Percentiles rank a stretch among this genome's conserved stretches.
phyloP scores from a whole-genome alignment of 2,329 filamentous ascomycete genomes.

The Iodosphaeria phyllophila region DNA sequence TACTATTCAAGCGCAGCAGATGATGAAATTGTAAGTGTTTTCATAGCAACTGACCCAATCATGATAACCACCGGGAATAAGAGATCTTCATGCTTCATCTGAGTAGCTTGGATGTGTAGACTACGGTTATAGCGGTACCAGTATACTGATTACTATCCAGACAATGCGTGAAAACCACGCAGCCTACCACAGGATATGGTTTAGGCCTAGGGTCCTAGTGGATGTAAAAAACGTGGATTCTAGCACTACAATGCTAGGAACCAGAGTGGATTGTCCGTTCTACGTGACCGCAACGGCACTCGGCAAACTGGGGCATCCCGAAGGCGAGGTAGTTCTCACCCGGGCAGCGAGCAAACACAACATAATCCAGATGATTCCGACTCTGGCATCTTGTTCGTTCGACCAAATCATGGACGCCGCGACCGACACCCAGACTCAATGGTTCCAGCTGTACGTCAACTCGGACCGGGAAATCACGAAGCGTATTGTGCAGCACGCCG shows the following conservation, averaged over 20 bases:
- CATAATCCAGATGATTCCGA: constrained; percentile 97
- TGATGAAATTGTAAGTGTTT: constrained; percentile 68
- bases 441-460: constrained; percentile 96
- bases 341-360: constrained; percentile 69
- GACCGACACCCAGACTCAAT: constrained; percentile 68
- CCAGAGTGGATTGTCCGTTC: constrained; percentile 69
- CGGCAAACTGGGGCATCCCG: constrained; percentile 82
- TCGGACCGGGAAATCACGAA: constrained; percentile 83
- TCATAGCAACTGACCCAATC: no score
- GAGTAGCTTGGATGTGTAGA: constrained; percentile 1
- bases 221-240: constrained; percentile 80
- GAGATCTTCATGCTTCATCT: neutral
- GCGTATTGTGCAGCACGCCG: constrained; percentile 79
- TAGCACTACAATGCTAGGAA: constrained; percentile 84
- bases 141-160: constrained; percentile 20
- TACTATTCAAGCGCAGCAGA: constrained; percentile 93
- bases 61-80: constrained; percentile 2
- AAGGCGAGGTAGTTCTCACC: constrained; percentile 86
- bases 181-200: constrained; percentile 95
- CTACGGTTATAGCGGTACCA: no score
- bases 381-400: constrained; percentile 88
- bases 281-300: constrained; percentile 94
- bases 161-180: constrained; percentile 90
- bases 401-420: constrained; percentile 89
- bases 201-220: constrained; percentile 73